A percentile compares a stretch with the other conserved stretches of the same genome.
Evolutionary conservation across 306 rosid species (phyloP).

Genomic region (Malus sylvestris): DNA sequence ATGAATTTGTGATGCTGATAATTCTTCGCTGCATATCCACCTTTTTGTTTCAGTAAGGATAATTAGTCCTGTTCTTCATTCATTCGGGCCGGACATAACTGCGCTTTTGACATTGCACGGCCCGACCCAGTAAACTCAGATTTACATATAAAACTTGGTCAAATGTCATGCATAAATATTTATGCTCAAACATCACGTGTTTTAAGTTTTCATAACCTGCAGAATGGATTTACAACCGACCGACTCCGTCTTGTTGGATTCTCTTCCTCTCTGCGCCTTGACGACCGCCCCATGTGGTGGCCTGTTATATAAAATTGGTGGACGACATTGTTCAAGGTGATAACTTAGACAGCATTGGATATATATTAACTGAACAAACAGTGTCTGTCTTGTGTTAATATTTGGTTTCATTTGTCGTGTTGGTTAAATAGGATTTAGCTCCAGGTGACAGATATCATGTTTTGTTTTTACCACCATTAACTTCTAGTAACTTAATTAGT

Average conservation of each 20-base stretch:
- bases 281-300: slow-evolving; percentile 3
- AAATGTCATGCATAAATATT: background rate
- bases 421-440: no score
- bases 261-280: background rate
- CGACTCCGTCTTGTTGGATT: background rate
- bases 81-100: background rate
- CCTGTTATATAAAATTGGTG: background rate
- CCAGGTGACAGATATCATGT: no score
- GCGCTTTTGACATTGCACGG: background rate
- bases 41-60: no score
- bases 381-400: no score
- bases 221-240: background rate
- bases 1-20: slow-evolving; percentile 21
- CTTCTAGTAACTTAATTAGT: background rate
- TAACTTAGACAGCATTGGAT: background rate
- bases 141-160: background rate
- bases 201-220: no score
- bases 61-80: background rate
- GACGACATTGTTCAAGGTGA: background rate
- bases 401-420: no score
- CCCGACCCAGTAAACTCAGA: background rate
- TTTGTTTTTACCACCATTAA: background rate
- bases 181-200: no score
- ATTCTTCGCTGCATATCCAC: background rate
- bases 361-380: background rate